phyloP scores from a whole-genome alignment of 306 rosid genomes.

The Pyrus communis region DNA sequence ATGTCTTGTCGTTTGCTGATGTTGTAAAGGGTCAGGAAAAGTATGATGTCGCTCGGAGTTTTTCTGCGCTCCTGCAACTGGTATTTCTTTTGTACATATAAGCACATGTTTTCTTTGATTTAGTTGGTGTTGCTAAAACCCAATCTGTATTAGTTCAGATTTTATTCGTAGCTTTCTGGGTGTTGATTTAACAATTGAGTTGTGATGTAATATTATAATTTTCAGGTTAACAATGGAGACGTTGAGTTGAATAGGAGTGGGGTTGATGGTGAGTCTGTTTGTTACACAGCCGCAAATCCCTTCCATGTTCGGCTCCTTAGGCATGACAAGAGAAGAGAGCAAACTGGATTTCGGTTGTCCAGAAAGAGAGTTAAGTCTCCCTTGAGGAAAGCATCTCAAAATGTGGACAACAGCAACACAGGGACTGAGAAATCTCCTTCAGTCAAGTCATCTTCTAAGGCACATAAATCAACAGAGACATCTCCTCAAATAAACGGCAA shows the following conservation, averaged over 20 bases:
- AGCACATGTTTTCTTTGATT: not conserved
- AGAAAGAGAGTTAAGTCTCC: slow-evolving; percentile 64
- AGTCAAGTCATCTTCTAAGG: slow-evolving; percentile 20
- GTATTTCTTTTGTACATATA: slow-evolving; percentile 28
- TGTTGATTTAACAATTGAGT: not conserved
- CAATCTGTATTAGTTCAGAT: not conserved
- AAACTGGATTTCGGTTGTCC: slow-evolving; percentile 18
- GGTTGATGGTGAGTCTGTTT: slow-evolving; percentile 36
- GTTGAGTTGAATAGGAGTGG: slow-evolving; percentile 52
- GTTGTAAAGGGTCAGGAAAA: slow-evolving; percentile 65
- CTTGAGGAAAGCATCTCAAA: slow-evolving; percentile 20
- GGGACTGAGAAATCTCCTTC: slow-evolving; percentile 26
- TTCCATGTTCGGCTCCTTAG: slow-evolving; percentile 57
- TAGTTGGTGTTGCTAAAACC: not conserved
- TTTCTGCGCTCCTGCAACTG: slow-evolving; percentile 89
- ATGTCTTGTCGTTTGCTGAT: slow-evolving; percentile 49
- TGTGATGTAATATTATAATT: not conserved
- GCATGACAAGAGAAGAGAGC: slow-evolving; percentile 28
- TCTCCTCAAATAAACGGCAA: slow-evolving; percentile 41
- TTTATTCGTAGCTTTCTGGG: not conserved
- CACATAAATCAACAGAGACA: slow-evolving; percentile 13
- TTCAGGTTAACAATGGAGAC: slow-evolving; percentile 84
- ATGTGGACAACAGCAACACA: slow-evolving; percentile 22
- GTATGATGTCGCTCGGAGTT: slow-evolving; percentile 76
- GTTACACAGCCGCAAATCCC: slow-evolving; percentile 55